phyloP scores from a whole-genome alignment of 2,329 filamentous ascomycete genomes.

The Fusarium buxicola region DNA sequence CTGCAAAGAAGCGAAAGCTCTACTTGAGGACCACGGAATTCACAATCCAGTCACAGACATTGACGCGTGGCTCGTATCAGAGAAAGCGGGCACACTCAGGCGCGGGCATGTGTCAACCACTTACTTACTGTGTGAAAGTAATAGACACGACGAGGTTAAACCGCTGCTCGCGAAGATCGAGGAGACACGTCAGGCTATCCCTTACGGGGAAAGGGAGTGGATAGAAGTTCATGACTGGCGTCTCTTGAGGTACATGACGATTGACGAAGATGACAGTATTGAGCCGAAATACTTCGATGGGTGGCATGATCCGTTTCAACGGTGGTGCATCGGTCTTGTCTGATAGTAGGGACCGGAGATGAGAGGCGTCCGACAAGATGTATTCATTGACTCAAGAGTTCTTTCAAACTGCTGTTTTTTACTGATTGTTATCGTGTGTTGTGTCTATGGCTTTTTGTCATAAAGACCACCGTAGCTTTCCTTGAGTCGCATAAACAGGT shows the following conservation, averaged over 20 bases:
- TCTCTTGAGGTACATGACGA: constrained; percentile 55
- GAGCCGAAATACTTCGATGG: constrained; percentile 50
- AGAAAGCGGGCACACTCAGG: constrained; percentile 12
- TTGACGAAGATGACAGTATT: constrained; percentile 51
- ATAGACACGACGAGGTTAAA: constrained; percentile 47
- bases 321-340: constrained; percentile 58
- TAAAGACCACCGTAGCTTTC: constrained; percentile 70
- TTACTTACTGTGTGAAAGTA: constrained; percentile 58
- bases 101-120: constrained; percentile 23
- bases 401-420: not conserved
- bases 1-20: constrained; percentile 51
- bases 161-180: constrained; percentile 52
- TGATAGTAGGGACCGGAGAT: constrained; percentile 38
- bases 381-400: not conserved
- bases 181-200: constrained; percentile 42
- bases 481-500: constrained; percentile 69
- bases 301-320: constrained; percentile 56
- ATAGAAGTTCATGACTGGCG: constrained; percentile 62
- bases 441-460: constrained; percentile 50
- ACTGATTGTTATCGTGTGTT: not conserved
- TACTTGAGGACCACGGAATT: constrained; percentile 59
- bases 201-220: constrained; percentile 50
- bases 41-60: constrained; percentile 50
- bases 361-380: not conserved
- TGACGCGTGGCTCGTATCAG: constrained; percentile 48